phyloP scores from a whole-genome alignment of 78 protist species.

The Dictyostelium capitatum region DNA sequence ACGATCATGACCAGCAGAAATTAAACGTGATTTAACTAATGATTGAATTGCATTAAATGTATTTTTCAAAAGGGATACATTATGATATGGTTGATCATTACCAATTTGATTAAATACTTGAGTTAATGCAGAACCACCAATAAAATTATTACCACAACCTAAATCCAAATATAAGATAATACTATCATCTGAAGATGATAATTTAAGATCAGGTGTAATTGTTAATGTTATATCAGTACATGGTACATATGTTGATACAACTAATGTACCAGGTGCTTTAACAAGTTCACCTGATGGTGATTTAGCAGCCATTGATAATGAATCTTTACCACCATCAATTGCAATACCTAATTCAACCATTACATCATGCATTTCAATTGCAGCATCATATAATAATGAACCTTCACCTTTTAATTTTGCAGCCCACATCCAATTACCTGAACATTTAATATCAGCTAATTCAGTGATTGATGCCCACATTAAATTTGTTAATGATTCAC shows the following conservation, averaged over 20 bases:
- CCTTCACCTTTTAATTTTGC: conserved; percentile 94
- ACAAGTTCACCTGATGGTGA: conserved; percentile 83
- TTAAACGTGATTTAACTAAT: conserved; percentile 20
- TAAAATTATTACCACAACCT: conserved; percentile 78
- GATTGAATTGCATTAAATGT: conserved; percentile 54
- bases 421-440: conserved; percentile 98
- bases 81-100: conserved; percentile 83
- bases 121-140: conserved; percentile 93
- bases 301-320: conserved; percentile 94
- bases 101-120: conserved; percentile 88
- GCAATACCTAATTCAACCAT: conserved; percentile 87
- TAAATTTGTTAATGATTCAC: conserved; percentile 94
- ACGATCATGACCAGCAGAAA: conserved; percentile 94
- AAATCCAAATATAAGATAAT: conserved; percentile 86
- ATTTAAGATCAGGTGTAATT: conserved; percentile 94
- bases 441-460: conserved; percentile 80
- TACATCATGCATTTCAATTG: conserved; percentile 87
- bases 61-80: background rate
- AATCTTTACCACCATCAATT: conserved; percentile 96
- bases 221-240: conserved; percentile 86
- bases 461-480: conserved; percentile 76
- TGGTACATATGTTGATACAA: conserved; percentile 91
- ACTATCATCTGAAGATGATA: conserved; percentile 30
- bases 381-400: conserved; percentile 91
- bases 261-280: conserved; percentile 89